Evolutionary conservation across 176 grass and related monocot species (phyloP).

Genomic region (Cenchrus purpureus): DNA sequence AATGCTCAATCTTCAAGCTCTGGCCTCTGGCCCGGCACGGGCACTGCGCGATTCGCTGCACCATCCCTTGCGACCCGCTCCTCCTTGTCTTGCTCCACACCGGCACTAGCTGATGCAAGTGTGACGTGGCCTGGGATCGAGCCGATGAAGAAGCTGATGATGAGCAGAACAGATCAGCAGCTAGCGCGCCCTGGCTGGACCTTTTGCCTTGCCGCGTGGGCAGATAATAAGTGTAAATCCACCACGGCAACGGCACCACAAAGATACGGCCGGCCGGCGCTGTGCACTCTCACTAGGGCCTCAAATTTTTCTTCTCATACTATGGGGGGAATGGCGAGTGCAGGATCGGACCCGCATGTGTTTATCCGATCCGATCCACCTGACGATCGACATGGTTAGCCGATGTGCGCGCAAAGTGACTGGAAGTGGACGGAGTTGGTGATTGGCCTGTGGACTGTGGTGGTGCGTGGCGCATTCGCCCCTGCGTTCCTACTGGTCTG

Average conservation of each 20-base stretch:
- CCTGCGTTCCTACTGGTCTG: neutral
- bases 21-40: neutral
- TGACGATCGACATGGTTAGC: neutral
- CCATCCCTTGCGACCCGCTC: no score
- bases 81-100: no score
- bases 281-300: neutral
- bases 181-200: neutral
- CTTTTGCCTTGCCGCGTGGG: neutral
- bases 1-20: neutral
- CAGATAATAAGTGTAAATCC: no score
- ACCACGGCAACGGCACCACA: neutral
- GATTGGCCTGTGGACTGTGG: neutral
- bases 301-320: neutral
- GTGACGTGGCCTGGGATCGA: neutral
- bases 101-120: neutral
- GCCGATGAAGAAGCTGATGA: neutral
- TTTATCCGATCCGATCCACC: neutral
- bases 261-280: neutral
- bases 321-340: neutral
- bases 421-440: conserved; percentile 23
- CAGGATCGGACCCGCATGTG: neutral
- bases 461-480: neutral
- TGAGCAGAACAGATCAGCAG: neutral
- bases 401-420: neutral
- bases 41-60: no score